These are phyloP conservation scores for Pichia eremophila DNA, from an alignment of 805 yeast genomes.

Conservation along the genomic window DNA sequence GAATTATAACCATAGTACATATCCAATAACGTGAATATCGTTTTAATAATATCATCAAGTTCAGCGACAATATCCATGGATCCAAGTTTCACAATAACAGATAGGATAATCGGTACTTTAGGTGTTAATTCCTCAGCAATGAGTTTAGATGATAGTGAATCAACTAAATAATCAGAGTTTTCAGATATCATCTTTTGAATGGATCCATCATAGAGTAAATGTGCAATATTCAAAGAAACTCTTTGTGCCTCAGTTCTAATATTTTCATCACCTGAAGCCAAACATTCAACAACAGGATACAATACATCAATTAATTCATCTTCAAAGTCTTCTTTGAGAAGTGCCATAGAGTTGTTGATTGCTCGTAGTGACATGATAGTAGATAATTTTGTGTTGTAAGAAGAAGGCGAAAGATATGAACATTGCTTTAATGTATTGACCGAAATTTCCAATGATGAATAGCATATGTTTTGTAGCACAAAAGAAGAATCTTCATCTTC, in stretches of 20 bases:
- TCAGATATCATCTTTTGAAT: conserved; percentile 46
- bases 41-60: conserved; percentile 57
- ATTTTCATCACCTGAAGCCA: conserved; percentile 46
- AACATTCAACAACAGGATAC: conserved; percentile 61
- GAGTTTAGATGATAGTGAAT: conserved; percentile 61
- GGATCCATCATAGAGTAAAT: conserved; percentile 45
- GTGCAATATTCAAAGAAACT: conserved; percentile 43
- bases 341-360: conserved; percentile 26
- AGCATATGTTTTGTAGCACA: conserved; percentile 16
- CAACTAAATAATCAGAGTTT: conserved; percentile 75
- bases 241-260: conserved; percentile 43
- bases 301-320: conserved; percentile 60
- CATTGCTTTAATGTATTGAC: conserved; percentile 33
- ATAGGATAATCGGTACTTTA: conserved; percentile 57
- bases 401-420: conserved; percentile 12
- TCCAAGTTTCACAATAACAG: conserved; percentile 59
- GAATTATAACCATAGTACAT: conserved; percentile 73
- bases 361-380: conserved; percentile 35
- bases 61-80: conserved; percentile 58
- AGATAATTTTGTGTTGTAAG: conserved; percentile 8
- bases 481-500: neutral
- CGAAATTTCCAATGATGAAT: conserved; percentile 29
- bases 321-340: conserved; percentile 32
- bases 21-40: conserved; percentile 72
- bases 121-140: conserved; percentile 69